Conservation (phyloP, 352 stramenopile species). For the Blastocystis sp. region DNA sequence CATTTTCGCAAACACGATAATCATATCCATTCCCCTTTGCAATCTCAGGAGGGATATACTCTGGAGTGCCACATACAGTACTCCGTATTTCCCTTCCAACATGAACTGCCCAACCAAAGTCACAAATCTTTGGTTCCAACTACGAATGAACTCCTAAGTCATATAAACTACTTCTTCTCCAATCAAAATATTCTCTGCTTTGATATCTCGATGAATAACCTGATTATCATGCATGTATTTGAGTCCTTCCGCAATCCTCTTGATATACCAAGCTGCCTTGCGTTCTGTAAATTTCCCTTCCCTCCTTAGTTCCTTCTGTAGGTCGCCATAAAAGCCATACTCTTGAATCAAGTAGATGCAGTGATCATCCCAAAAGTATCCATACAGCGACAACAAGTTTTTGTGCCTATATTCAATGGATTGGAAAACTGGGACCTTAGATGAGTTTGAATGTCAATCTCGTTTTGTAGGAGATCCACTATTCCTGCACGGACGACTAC, state of each 20-base stretch:
- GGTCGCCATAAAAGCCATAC: constrained; percentile 47
- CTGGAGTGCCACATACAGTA: constrained; percentile 23
- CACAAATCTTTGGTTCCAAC: constrained; percentile 38
- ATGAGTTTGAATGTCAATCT: constrained; percentile 51
- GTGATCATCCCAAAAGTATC: constrained; percentile 48
- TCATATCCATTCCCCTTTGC: neutral
- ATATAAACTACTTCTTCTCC: neutral
- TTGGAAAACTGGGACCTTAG: neutral
- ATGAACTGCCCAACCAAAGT: constrained; percentile 52
- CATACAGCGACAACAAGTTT: constrained; percentile 44
- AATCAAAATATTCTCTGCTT: constrained; percentile 38
- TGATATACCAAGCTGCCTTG: constrained; percentile 26
- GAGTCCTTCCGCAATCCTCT: constrained; percentile 15
- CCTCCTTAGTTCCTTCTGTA: constrained; percentile 30
- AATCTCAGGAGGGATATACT: constrained; percentile 47
- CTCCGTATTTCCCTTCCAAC: neutral
- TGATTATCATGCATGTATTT: constrained; percentile 25
- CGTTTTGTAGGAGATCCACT: constrained; percentile 44
- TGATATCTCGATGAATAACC: constrained; percentile 48
- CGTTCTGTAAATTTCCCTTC: constrained; percentile 20
- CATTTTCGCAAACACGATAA: neutral
- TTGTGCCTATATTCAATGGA: neutral
- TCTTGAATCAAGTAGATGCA: constrained; percentile 41
- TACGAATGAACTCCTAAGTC: neutral
- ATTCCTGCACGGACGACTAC: neutral